Evolutionary conservation across 768 basidiomycete genomes (phyloP).

Genomic region (Tylopilus felleus): DNA sequence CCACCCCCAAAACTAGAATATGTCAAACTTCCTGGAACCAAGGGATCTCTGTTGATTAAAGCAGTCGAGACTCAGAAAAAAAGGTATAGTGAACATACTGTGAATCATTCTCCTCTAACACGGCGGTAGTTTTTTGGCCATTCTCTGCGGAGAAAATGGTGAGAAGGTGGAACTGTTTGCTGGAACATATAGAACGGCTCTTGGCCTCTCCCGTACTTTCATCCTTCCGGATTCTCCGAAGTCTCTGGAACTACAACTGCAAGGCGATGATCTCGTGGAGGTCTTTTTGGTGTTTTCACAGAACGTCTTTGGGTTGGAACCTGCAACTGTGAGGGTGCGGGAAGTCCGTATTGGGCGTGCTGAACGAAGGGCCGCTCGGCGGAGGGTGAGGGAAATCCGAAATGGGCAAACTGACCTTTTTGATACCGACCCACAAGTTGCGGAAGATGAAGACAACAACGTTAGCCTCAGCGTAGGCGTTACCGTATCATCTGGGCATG

Average conservation of each 20-base stretch:
- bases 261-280: conserved; percentile 91
- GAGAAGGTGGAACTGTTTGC: conserved; percentile 94
- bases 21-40: conserved; percentile 89
- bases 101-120: not conserved
- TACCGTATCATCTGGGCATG: conserved; percentile 46
- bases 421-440: conserved; percentile 43
- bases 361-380: conserved; percentile 79
- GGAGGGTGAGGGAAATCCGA: conserved; percentile 70
- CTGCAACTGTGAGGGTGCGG: conserved; percentile 89
- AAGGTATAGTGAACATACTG: conserved; percentile 47
- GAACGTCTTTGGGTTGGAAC: conserved; percentile 89
- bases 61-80: conserved; percentile 88
- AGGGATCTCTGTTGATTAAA: conserved; percentile 78
- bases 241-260: conserved; percentile 81
- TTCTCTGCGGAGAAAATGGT: conserved; percentile 87
- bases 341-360: conserved; percentile 90
- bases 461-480: conserved; percentile 64
- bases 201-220: conserved; percentile 88
- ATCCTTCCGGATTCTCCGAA: conserved; percentile 89
- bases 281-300: conserved; percentile 89
- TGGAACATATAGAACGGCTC: conserved; percentile 84
- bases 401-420: conserved; percentile 43
- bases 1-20: conserved; percentile 87
- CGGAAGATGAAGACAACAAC: conserved; percentile 51
- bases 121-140: conserved; percentile 74